These are phyloP conservation scores for Coemansia sp. DNA, from an alignment of 192 early-diverging fungal genomes.

Conservation along the genomic window DNA sequence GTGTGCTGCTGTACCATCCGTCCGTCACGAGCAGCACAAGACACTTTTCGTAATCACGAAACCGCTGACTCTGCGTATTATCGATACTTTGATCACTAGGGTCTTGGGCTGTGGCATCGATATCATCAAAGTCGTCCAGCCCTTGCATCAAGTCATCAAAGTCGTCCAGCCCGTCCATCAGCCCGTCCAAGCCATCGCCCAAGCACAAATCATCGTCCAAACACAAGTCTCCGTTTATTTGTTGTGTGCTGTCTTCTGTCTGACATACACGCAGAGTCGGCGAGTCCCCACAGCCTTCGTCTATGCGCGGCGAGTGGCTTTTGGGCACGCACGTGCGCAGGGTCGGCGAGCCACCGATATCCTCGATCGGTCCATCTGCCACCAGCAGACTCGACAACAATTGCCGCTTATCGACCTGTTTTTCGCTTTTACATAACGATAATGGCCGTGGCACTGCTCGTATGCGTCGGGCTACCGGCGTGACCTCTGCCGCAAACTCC, in stretches of 20 bases:
- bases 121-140: background rate
- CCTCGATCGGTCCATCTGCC: background rate
- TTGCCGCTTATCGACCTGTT: conserved; percentile 33
- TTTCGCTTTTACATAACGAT: conserved; percentile 31
- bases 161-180: conserved; percentile 20
- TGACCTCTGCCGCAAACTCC: background rate
- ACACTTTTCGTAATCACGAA: conserved; percentile 32
- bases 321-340: background rate
- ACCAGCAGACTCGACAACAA: conserved; percentile 40
- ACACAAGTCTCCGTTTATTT: background rate
- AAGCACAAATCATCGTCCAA: conserved; percentile 16
- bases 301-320: background rate
- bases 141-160: conserved; percentile 9
- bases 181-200: conserved; percentile 21
- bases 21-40: conserved; percentile 39
- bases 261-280: background rate
- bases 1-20: conserved; percentile 23
- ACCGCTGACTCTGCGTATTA: conserved; percentile 7
- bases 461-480: conserved; percentile 3
- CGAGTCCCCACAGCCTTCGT: background rate
- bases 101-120: background rate
- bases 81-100: background rate
- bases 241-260: background rate
- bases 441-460: conserved; percentile 27
- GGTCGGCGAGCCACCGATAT: background rate